phyloP scores from a whole-genome alignment of 345 rosid species.

The Bruguiera sexangula region DNA sequence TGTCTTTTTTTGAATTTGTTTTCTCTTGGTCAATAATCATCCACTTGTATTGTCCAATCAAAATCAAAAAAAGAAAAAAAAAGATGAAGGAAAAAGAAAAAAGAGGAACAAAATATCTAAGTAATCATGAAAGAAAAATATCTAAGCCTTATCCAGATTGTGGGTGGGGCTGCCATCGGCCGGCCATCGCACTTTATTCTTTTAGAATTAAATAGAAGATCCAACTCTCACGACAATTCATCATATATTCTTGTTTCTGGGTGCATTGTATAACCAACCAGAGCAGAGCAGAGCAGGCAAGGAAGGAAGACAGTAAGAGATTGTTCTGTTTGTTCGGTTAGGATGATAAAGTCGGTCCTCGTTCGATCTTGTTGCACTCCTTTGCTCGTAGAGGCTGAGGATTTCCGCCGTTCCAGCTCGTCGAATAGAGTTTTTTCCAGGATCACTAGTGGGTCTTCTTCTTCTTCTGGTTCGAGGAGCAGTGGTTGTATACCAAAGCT shows the following conservation, averaged over 20 bases:
- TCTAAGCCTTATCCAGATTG: background rate
- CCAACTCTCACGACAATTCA: background rate
- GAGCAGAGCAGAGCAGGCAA: background rate
- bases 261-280: no score
- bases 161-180: background rate
- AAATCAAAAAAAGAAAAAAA: background rate
- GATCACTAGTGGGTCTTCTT: slow-evolving; percentile 21
- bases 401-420: slow-evolving; percentile 14
- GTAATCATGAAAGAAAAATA: background rate
- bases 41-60: background rate
- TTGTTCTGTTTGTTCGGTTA: background rate
- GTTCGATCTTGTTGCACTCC: slow-evolving; percentile 35
- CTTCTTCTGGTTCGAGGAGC: slow-evolving; percentile 35
- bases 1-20: no score
- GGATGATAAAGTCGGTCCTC: slow-evolving; percentile 44
- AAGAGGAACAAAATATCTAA: background rate
- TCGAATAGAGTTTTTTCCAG: slow-evolving; percentile 26
- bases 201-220: background rate
- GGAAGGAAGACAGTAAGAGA: background rate
- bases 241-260: no score
- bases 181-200: no score
- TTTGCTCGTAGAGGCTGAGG: slow-evolving; percentile 28
- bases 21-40: no score
- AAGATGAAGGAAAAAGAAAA: background rate
- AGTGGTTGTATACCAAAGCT: slow-evolving; percentile 60